phyloP scores from a whole-genome alignment of 805 yeast genomes.

The Cyberlindnera veronae region DNA sequence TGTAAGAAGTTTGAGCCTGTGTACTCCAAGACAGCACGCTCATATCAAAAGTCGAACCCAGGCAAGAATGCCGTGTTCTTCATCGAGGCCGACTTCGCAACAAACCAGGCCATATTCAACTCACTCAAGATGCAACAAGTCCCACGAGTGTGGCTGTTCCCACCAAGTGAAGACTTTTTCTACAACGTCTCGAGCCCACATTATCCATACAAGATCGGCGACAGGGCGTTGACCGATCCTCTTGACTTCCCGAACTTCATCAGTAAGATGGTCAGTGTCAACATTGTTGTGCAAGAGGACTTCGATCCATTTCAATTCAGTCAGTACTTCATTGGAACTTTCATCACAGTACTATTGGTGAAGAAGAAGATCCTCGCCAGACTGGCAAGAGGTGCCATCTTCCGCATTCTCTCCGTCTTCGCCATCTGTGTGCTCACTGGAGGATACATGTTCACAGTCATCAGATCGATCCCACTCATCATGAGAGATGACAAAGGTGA shows the following conservation, averaged over 20 bases:
- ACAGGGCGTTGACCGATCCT: slow-evolving; percentile 33
- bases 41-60: slow-evolving; percentile 44
- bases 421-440: slow-evolving; percentile 45
- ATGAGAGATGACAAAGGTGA: slow-evolving; percentile 48
- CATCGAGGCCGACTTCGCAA: slow-evolving; percentile 46
- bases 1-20: slow-evolving; percentile 45
- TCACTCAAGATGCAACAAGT: slow-evolving; percentile 44
- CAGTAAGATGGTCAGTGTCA: slow-evolving; percentile 41
- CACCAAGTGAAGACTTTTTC: slow-evolving; percentile 37
- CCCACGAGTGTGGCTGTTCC: slow-evolving; percentile 68
- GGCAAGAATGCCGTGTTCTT: slow-evolving; percentile 41
- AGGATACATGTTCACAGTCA: slow-evolving; percentile 63
- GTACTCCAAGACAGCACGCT: slow-evolving; percentile 37
- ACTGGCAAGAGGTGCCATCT: slow-evolving; percentile 25
- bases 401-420: slow-evolving; percentile 34
- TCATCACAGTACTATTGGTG: slow-evolving; percentile 41
- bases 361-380: slow-evolving; percentile 44
- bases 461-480: slow-evolving; percentile 59
- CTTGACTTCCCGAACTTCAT: slow-evolving; percentile 53
- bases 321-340: slow-evolving; percentile 43
- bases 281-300: slow-evolving; percentile 40
- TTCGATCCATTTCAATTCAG: slow-evolving; percentile 42
- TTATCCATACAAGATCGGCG: slow-evolving; percentile 34
- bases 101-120: slow-evolving; percentile 40
- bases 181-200: slow-evolving; percentile 31